Evolutionary conservation across 176 grass and related monocot species (phyloP), one percentile per base, ranked within the genome.

Genomic region (Eleusine coracana): DNA sequence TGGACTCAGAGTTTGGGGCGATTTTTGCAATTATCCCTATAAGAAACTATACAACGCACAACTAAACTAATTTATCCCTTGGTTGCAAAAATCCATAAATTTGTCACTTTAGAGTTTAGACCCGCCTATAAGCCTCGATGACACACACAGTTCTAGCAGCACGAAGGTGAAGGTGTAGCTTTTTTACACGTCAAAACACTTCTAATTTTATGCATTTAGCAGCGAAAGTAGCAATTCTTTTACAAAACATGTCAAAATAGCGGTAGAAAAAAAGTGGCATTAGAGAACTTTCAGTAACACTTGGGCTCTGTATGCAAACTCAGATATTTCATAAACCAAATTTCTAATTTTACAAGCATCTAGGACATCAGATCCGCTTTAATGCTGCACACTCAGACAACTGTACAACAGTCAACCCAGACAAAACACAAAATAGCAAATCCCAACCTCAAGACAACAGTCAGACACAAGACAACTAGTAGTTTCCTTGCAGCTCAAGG

Each of bases 331-430:
- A 52, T n/a, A 50, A 51, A 66, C 4, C 25, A 51, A 52, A 79
- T 29, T 45, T 67, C 1, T 15, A 5, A 36, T 68, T 68, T 80
- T 80, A 80, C 63, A 68, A 18, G 62, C 52, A 68, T 68, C 45
- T 78, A 38, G 41, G 23, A 6, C 42, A 52, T 39, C 27, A 75
- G 13, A 73, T 3, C 40, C 44, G 37, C 77, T 20, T 18, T 7
- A 17, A 16, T 55, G 36, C 84, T 13, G 10, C 16, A 75, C 18
- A 18, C 67, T 51, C 78, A 75, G n/a, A 63, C 45, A 6, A 82
- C 17, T 52, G 70, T 54, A 70, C 62, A 75, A 66, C 40, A 82
- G 36, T 27, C 5, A 69, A 68, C 25, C 39, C 27, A 48, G 21
- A 21, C 14, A 23, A 5, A 8, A 8, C 31, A 31, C 6, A 6